Percentiles rank a stretch among this genome's conserved stretches.
Evolutionary conservation across 2,329 filamentous ascomycete genomes (phyloP).

Genomic region (Leptographium flavum): DNA sequence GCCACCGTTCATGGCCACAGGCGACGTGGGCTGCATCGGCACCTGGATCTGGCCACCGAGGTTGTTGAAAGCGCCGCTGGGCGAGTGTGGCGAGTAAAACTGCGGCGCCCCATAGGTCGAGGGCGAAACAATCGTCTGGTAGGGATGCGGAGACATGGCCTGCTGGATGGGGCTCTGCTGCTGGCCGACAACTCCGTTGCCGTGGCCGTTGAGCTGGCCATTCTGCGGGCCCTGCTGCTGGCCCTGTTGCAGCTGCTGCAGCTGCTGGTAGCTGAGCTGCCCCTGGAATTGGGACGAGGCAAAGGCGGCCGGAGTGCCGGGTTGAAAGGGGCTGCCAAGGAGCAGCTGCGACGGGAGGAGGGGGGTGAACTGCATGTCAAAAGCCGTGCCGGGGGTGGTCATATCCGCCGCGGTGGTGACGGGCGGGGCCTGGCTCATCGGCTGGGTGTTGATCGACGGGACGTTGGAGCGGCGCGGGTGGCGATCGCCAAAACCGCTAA

Average conservation of each 20-base stretch:
- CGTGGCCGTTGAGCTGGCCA: constrained; percentile 33
- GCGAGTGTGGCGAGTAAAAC: constrained; percentile 75
- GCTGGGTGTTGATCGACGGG: constrained; percentile 80
- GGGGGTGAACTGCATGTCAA: constrained; percentile 97
- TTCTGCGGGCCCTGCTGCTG: constrained; percentile 55
- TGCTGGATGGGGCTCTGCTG: constrained; percentile 60
- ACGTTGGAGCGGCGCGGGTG: constrained; percentile 77
- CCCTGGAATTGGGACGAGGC: constrained; percentile 84
- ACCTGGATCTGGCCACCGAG: constrained; percentile 45
- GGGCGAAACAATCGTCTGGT: constrained; percentile 74
- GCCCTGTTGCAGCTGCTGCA: constrained; percentile 33
- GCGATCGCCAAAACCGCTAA: constrained; percentile 72
- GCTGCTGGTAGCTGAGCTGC: constrained; percentile 61
- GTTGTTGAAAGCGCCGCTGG: constrained; percentile 59
- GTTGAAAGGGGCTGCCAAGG: constrained; percentile 91
- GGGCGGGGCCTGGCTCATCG: constrained; percentile 32
- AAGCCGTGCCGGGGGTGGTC: constrained; percentile 74
- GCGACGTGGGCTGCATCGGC: constrained; percentile 54
- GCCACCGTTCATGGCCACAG: constrained; percentile 62
- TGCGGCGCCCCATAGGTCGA: constrained; percentile 70
- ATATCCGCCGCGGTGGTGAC: constrained; percentile 45
- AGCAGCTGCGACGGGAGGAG: constrained; percentile 88
- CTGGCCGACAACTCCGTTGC: constrained; percentile 23
- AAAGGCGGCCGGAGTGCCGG: constrained; percentile 81
- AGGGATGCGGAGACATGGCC: constrained; percentile 67